A percentile compares a stretch with the other conserved stretches of the same genome.
Evolutionary conservation across 2,329 filamentous ascomycete genomes (phyloP).

Genomic region (Cladosporium sp.): DNA sequence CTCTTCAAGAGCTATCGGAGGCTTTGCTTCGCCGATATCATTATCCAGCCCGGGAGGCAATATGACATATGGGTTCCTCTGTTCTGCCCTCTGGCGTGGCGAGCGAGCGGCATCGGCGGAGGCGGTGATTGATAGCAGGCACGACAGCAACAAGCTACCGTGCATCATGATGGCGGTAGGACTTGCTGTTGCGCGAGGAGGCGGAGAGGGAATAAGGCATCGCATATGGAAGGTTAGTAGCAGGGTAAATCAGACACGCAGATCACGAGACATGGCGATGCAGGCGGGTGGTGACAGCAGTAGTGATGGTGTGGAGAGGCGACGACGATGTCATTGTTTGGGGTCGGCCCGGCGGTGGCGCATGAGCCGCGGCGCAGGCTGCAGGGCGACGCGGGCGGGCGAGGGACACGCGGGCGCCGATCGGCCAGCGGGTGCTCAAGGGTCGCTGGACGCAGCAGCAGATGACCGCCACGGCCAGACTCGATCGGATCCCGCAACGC

Average conservation of each 20-base stretch:
- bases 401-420: too few species aligned
- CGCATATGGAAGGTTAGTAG: slow-evolving; percentile 12
- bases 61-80: slow-evolving; percentile 19
- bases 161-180: slow-evolving; percentile 16
- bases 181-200: slow-evolving; percentile 8
- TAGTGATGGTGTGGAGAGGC: background rate
- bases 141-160: slow-evolving; percentile 18
- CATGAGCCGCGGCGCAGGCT: background rate
- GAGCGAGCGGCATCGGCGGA: slow-evolving; percentile 17
- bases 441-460: too few species aligned
- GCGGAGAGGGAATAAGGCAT: slow-evolving; percentile 16
- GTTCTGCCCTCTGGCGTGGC: slow-evolving; percentile 16
- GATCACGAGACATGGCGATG: background rate
- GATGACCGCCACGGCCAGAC: too few species aligned
- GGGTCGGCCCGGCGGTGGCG: slow-evolving; percentile 1
- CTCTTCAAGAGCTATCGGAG: slow-evolving; percentile 19
- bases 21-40: slow-evolving; percentile 8
- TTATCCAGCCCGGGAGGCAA: slow-evolving; percentile 18
- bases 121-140: slow-evolving; percentile 16
- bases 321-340: slow-evolving; percentile 8
- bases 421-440: too few species aligned
- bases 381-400: background rate
- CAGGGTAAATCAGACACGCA: background rate
- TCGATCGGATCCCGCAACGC: too few species aligned
- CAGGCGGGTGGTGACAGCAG: background rate